Base-by-base conservation (phyloP, 2,329 filamentous ascomycete species). In the Epichloe glyceriae region DNA sequence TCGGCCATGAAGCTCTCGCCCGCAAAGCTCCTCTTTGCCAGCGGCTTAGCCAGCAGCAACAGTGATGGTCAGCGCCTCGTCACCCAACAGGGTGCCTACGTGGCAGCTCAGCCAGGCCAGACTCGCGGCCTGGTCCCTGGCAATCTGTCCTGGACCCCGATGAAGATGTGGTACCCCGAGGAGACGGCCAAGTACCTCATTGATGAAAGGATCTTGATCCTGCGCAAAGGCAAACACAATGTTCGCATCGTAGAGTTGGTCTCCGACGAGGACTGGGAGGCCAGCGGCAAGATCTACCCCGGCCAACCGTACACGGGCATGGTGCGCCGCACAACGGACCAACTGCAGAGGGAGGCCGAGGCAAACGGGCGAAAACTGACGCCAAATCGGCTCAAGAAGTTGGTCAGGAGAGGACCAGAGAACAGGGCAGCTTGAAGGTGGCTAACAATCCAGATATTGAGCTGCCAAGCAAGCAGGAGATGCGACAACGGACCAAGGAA, bases 161-260 rank as follows among this genome's bases (percentile, higher is more conserved):
- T 87, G 53, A 79, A 80, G 61, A 66, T 74, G 20, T 81, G 79
- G 74, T 75, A 70, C 56, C 69, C 73, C 0, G 65, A 71, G 22
- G 76, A 83, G 49, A 82, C 80, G 0, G 60, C 71, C 52, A 76
- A 79, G 50, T 85, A 75, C 59, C 67, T 85, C 50, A 74, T 87
- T 17, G 77, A 82, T 54, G 77, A 63, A 51, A 71, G 74, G 55
- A 57, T 83, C 45, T 67, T 84, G 55, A 73, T 84, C 57, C 67
- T 84, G 49, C 77, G 81, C 55, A 79, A 74, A 60, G 80, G 80
- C 56, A 83, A 82, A 67, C 75, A 81, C 64, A 80, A 82, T 54
- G 64, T 84, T 44, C 75, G 79, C 44, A 73, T 83, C 55, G 70
- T 84, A 48, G 70, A 82, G 64, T 69, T 84, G 54, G 68, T 84